Base-by-base conservation (phyloP, 768 basidiomycete genomes). In the Hydnomerulius pinastri region DNA sequence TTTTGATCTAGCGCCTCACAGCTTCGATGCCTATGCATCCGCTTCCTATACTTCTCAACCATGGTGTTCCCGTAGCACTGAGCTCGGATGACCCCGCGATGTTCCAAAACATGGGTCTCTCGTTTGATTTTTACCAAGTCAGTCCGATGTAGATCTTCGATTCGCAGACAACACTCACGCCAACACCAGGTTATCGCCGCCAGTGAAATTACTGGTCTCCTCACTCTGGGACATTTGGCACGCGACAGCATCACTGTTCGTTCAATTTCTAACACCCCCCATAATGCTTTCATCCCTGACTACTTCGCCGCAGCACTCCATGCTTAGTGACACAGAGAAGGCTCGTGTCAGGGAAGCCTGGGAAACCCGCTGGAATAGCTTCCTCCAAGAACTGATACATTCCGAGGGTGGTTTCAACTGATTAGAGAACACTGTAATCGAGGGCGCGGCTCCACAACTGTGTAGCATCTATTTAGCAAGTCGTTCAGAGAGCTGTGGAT, bases 11-110 rank as follows among this genome's bases (percentile, higher is more conserved):
- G 86, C 81, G 87, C 9, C 71, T 89, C 45, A 86, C 87, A 3
- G 81, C 86, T 8, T 88, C 87, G 4, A 90, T 90, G 81, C 84
- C 84, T 2, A 85, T 82, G 78, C 88, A 91, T 63, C 87, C 86
- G 1, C 72, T 91, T 23, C 86, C 87, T 1, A 73, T 79, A n/a
- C 60, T 89, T 30, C 63, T 91, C 42, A 90, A 87, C 63, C 74
- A 88, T 52, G 87, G 87, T 1, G 76, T 90, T 7, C 83, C 85
- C 3, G 83, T 91, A 6, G 81, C 80, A 0, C 74, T 91, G 3
- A 80, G 77, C 59, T 87, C 84, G 6, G 90, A 91, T 58, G 89
- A 91, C 58, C 90, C 90, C 4, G 73, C 86, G 0, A 75, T 85
- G 20, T 91, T 92, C 57, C 86, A 87, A 12, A 87, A 86, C 56